phyloP scores from a whole-genome alignment of 306 rosid genomes.

The Lathyrus oleraceus region DNA sequence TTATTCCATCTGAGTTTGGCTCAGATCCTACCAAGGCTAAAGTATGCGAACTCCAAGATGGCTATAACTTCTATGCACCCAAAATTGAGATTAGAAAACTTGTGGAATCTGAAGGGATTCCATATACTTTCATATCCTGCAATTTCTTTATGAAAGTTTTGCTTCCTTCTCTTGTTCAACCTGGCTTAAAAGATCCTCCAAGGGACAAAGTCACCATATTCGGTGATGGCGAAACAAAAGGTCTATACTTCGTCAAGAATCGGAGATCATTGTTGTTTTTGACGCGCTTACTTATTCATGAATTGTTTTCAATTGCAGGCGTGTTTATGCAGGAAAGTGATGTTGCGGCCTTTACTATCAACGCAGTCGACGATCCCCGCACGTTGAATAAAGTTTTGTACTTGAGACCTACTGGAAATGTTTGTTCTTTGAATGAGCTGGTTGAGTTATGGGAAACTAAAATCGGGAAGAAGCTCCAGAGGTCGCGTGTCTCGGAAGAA shows the following conservation, averaged over 20 bases:
- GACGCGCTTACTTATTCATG: not conserved
- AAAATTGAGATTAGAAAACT: constrained; percentile 70
- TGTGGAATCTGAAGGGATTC: constrained; percentile 67
- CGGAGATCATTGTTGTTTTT: not conserved
- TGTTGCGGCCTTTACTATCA: constrained; percentile 79
- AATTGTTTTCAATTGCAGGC: constrained; percentile 45
- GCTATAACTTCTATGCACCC: constrained; percentile 54
- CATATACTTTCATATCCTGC: constrained; percentile 65
- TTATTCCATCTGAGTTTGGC: constrained; percentile 82
- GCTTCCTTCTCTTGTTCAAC: constrained; percentile 78
- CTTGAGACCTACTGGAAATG: constrained; percentile 75
- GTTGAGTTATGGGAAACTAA: constrained; percentile 75
- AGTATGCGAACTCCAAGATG: constrained; percentile 45
- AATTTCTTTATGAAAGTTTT: constrained; percentile 62
- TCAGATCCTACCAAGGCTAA: constrained; percentile 64
- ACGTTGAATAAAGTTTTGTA: constrained; percentile 65
- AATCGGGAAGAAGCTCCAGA: constrained; percentile 67
- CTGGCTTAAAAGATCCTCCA: constrained; percentile 65
- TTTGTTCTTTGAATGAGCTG: constrained; percentile 63
- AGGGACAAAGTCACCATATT: constrained; percentile 66
- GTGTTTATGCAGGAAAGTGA: constrained; percentile 68
- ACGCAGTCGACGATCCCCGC: constrained; percentile 69
- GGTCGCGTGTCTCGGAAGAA: constrained; percentile 55
- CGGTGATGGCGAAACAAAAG: constrained; percentile 75
- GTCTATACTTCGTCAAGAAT: constrained; percentile 38